phyloP scores from a whole-genome alignment of 73 alveolate genomes.

The Paramecium biaurelia region DNA sequence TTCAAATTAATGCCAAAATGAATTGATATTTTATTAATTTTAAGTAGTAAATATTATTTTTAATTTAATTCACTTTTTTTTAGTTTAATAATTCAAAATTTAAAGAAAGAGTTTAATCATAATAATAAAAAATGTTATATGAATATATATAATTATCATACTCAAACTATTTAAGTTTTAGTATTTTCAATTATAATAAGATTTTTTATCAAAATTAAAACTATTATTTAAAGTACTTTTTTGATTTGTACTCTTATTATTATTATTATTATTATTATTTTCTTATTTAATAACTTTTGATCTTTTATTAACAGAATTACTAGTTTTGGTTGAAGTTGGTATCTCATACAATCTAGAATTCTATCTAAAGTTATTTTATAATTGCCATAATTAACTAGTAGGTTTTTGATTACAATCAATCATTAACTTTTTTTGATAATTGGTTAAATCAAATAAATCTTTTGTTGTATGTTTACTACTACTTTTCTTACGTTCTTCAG shows the following conservation, averaged over 20 bases:
- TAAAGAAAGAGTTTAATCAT: too few relatives aligned
- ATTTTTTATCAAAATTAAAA: slow-evolving; percentile 47
- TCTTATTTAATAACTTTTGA: neutral
- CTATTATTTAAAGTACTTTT: slow-evolving; percentile 43
- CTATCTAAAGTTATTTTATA: neutral
- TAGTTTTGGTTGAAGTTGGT: slow-evolving; percentile 44
- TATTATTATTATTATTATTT: neutral
- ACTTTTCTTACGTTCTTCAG: slow-evolving; percentile 23
- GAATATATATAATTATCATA: neutral
- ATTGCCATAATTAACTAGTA: neutral
- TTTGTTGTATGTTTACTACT: neutral
- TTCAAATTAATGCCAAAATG: neutral
- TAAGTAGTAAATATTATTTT: neutral
- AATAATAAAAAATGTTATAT: neutral
- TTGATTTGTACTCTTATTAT: neutral
- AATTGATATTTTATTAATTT: neutral
- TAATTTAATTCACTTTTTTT: neutral
- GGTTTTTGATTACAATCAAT: slow-evolving; percentile 16
- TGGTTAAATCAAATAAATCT: slow-evolving; percentile 25
- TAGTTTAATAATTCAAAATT: too few relatives aligned
- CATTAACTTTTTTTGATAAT: slow-evolving; percentile 10
- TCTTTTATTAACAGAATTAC: slow-evolving; percentile 27
- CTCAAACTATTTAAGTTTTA: neutral
- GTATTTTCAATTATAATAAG: slow-evolving; percentile 26
- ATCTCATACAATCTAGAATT: slow-evolving; percentile 23